A percentile compares a stretch with the other conserved stretches of the same genome.
These are phyloP conservation scores for Naganishia sp. DNA, from an alignment of 1,284 basidiomycete genomes.

Conservation along the genomic window DNA sequence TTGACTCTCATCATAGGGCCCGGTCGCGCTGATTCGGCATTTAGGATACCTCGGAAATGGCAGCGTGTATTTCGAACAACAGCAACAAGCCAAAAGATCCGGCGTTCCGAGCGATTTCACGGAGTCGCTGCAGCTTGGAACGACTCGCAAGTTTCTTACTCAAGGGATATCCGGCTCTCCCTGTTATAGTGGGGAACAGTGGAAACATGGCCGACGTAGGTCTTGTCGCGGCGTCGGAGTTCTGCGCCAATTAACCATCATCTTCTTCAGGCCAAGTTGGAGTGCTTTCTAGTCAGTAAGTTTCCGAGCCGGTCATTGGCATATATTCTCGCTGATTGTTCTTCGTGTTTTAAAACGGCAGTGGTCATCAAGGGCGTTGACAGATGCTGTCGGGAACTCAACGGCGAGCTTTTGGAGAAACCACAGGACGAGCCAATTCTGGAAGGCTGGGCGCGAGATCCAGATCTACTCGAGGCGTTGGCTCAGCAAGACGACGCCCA, in stretches of 20 bases:
- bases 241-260: neutral
- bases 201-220: conserved; percentile 8
- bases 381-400: too few relatives aligned
- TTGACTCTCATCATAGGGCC: too few relatives aligned
- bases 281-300: conserved; percentile 23
- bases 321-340: too few relatives aligned
- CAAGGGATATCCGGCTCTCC: neutral
- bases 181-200: neutral
- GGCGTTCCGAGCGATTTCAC: neutral
- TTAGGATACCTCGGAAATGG: conserved; percentile 15
- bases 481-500: conserved; percentile 1
- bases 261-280: conserved; percentile 5
- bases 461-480: neutral
- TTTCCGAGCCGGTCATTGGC: neutral
- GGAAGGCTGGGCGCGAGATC: neutral
- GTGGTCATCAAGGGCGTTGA: conserved; percentile 6
- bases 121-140: neutral
- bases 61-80: neutral
- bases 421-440: neutral
- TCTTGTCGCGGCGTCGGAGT: neutral
- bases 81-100: neutral
- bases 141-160: conserved; percentile 1
- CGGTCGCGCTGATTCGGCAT: neutral
- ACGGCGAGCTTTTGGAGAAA: neutral
- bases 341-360: neutral